phyloP scores from a whole-genome alignment of 164 flowering plant genomes.

The Kalanchoe fedtschenkoi region DNA sequence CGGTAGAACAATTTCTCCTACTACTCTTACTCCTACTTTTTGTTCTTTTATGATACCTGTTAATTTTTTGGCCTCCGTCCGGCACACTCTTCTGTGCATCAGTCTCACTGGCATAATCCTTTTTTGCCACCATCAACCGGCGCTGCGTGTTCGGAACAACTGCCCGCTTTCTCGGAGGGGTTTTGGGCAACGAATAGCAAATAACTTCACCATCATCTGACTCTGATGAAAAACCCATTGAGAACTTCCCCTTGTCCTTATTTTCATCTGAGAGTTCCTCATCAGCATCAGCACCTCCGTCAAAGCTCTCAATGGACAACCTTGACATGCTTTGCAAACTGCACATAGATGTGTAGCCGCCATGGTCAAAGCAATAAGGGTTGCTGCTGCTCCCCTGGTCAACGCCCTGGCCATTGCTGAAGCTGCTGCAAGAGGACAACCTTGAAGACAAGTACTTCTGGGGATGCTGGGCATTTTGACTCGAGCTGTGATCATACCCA shows the following conservation, averaged over 20 bases:
- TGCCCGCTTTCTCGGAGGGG: constrained; percentile 8
- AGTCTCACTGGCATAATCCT: constrained; percentile 46
- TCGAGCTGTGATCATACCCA: constrained; percentile 3
- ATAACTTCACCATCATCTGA: constrained; percentile 20
- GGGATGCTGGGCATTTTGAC: constrained; percentile 12
- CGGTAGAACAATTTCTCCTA: neutral
- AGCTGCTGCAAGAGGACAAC: constrained; percentile 31
- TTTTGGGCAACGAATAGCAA: constrained; percentile 16
- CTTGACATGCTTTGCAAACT: constrained; percentile 19
- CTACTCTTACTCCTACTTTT: neutral
- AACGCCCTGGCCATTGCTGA: constrained; percentile 11
- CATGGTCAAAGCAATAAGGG: constrained; percentile 9
- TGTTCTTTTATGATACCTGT: neutral
- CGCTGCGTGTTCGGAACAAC: neutral
- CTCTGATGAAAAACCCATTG: constrained; percentile 12
- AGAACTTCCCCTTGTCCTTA: constrained; percentile 1
- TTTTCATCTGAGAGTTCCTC: constrained; percentile 32
- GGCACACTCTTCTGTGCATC: constrained; percentile 13
- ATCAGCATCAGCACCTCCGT: constrained; percentile 31
- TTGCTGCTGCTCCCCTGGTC: constrained; percentile 14
- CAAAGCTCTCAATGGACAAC: constrained; percentile 36
- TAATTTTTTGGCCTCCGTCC: neutral
- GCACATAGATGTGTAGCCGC: constrained; percentile 10
- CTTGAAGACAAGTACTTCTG: constrained; percentile 28
- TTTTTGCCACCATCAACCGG: constrained; percentile 8